Base-by-base conservation (phyloP, 2,329 filamentous ascomycete species). In the Shiraia bambusicola region DNA sequence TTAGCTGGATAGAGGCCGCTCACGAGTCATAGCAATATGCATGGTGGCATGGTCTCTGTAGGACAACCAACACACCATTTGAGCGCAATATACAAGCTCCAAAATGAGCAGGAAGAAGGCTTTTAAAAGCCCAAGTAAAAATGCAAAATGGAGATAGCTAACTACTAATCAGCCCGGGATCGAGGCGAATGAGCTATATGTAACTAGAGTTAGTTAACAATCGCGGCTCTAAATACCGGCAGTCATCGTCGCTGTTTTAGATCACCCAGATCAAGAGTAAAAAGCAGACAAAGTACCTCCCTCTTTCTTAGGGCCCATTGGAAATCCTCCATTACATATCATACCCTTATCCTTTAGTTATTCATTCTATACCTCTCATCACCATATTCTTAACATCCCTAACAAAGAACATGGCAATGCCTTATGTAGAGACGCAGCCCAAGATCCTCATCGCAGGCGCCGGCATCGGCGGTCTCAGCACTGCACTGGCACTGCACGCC, bases 401-500 rank as follows among this genome's bases (percentile, higher is more conserved):
- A 22, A 22, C 4, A 22, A 8, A 22, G 19, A 34, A 34, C 3
- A 12, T 30, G 11, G 28, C n/a, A 13, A 61, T 62, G 51, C 49
- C 57, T 9, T 53, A 47, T 24, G 42, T 59, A 13, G 45, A 42
- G 29, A 33, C 43, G 7, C 56, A 61, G 25, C 58, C 59, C 10
- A 61, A 54, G 32, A 59, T 63, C 27, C 37, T 59, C 30, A 59
- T 63, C 28, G 56, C 48, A 22, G 60, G 60, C 13, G 56, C 58
- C 82, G 85, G 87, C 48, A 91, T 92, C 83, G 87, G 86, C 38
- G 87, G 87, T 25, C 72, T 91, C 26, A 80, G 84, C 41, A 78
- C 76, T 27, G 86, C 86, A 6, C 76, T 91, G 28, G 79, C 85
- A 11, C 76, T 91, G 24, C 86, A 87, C 24, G 85, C 84, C 63